phyloP scores from a whole-genome alignment of 2,329 filamentous ascomycete species.

The Monosporascus ibericus region DNA sequence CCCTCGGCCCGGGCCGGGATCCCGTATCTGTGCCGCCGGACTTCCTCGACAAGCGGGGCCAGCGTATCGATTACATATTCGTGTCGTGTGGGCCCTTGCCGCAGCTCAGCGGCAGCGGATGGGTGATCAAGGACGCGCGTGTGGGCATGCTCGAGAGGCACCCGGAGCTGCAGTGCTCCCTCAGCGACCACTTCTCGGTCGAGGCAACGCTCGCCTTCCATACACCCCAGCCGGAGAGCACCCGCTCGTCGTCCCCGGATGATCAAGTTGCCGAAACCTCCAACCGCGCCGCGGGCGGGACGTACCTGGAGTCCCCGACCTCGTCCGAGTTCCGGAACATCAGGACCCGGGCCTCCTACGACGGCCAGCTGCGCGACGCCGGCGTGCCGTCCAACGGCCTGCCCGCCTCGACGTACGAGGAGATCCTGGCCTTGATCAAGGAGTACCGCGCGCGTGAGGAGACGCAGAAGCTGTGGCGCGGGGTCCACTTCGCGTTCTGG shows the following conservation, averaged over 20 bases:
- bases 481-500: constrained; percentile 66
- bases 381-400: constrained; percentile 26
- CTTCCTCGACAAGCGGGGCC: constrained; percentile 66
- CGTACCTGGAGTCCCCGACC: constrained; percentile 33
- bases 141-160: constrained; percentile 81
- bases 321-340: constrained; percentile 21
- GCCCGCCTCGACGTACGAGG: constrained; percentile 53
- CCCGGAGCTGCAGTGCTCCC: constrained; percentile 71
- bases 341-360: constrained; percentile 26
- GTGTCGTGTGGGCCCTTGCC: constrained; percentile 47
- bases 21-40: constrained; percentile 55
- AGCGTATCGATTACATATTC: constrained; percentile 93
- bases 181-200: constrained; percentile 93
- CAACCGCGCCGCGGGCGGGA: constrained; percentile 24
- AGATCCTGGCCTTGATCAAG: constrained; percentile 65
- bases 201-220: constrained; percentile 65
- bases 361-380: constrained; percentile 19
- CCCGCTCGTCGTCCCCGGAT: constrained; percentile 7
- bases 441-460: constrained; percentile 66
- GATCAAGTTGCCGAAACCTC: constrained; percentile 8
- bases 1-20: constrained; percentile 59
- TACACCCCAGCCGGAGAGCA: constrained; percentile 6
- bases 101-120: constrained; percentile 32
- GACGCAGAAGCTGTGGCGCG: constrained; percentile 64
- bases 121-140: constrained; percentile 64